phyloP scores from a whole-genome alignment of 208 protist genomes.

The Leishmania gerbilli region DNA sequence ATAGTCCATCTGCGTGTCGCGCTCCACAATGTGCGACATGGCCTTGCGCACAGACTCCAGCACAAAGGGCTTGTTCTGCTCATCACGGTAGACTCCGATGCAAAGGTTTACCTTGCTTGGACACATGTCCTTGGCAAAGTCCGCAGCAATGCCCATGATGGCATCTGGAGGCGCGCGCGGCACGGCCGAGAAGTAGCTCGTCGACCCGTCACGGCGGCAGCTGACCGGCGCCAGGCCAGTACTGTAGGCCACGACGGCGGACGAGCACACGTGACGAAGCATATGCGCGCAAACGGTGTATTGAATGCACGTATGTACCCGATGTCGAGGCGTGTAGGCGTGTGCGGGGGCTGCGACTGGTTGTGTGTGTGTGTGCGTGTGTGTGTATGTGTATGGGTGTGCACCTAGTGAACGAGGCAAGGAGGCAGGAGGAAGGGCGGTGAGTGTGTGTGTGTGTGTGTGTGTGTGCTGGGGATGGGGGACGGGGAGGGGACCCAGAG shows the following conservation, averaged over 20 bases:
- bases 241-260: neutral
- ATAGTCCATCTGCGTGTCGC: constrained; percentile 91
- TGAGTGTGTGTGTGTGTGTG: neutral
- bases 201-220: constrained; percentile 18
- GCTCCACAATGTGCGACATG: constrained; percentile 28
- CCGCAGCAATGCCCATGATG: constrained; percentile 71
- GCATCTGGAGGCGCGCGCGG: constrained; percentile 59
- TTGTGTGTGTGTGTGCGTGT: neutral
- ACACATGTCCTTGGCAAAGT: constrained; percentile 69
- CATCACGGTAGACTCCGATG: constrained; percentile 97
- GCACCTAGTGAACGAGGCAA: neutral
- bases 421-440: neutral
- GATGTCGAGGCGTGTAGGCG: neutral
- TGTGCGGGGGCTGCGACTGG: neutral
- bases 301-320: neutral
- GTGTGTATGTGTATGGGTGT: neutral
- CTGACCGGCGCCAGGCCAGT: neutral
- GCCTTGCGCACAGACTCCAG: constrained; percentile 90
- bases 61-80: constrained; percentile 92
- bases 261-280: constrained; percentile 11
- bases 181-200: constrained; percentile 45
- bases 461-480: too few species aligned
- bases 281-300: neutral
- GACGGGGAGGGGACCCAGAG: neutral
- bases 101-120: constrained; percentile 96